These are phyloP conservation scores for Glebionis coronaria DNA, from an alignment of 129 eudicot genomes.

Conservation along the genomic window DNA sequence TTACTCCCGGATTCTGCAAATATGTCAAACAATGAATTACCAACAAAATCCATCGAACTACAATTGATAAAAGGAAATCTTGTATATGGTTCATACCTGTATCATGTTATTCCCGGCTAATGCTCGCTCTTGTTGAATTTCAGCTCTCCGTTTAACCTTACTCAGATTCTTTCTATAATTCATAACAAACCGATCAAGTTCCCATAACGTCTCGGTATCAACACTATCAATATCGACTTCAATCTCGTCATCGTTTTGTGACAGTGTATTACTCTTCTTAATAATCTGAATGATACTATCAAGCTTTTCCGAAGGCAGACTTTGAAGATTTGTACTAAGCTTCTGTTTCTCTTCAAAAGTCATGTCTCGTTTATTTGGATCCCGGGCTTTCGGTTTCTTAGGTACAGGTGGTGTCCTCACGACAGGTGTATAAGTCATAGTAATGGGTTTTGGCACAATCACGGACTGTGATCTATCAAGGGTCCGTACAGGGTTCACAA, in stretches of 20 bases:
- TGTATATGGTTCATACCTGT: slow-evolving; percentile 21
- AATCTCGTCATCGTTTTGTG: slow-evolving; percentile 81
- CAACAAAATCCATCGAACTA: neutral
- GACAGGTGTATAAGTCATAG: slow-evolving; percentile 30
- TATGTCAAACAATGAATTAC: slow-evolving; percentile 13
- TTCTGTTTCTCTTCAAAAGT: slow-evolving; percentile 83
- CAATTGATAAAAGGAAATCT: neutral
- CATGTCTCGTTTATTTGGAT: slow-evolving; percentile 91
- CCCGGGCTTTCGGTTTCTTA: slow-evolving; percentile 88
- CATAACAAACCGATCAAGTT: slow-evolving; percentile 89
- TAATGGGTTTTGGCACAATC: slow-evolving; percentile 40
- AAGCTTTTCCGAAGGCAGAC: slow-evolving; percentile 76
- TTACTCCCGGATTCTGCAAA: slow-evolving; percentile 54
- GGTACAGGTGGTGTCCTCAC: slow-evolving; percentile 72
- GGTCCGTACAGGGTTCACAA: slow-evolving; percentile 5
- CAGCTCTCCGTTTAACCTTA: slow-evolving; percentile 79
- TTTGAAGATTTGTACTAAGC: slow-evolving; percentile 81
- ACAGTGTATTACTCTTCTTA: slow-evolving; percentile 60
- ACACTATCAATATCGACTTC: slow-evolving; percentile 93
- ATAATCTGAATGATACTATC: slow-evolving; percentile 80
- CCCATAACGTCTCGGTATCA: slow-evolving; percentile 95
- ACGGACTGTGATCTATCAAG: slow-evolving; percentile 52
- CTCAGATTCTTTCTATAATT: slow-evolving; percentile 93
- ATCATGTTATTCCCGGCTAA: slow-evolving; percentile 41
- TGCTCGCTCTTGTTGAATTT: slow-evolving; percentile 57